Evolutionary conservation across 345 rosid genomes (phyloP), one percentile per base, ranked within the genome.

Genomic region (Ceriops zippeliana): DNA sequence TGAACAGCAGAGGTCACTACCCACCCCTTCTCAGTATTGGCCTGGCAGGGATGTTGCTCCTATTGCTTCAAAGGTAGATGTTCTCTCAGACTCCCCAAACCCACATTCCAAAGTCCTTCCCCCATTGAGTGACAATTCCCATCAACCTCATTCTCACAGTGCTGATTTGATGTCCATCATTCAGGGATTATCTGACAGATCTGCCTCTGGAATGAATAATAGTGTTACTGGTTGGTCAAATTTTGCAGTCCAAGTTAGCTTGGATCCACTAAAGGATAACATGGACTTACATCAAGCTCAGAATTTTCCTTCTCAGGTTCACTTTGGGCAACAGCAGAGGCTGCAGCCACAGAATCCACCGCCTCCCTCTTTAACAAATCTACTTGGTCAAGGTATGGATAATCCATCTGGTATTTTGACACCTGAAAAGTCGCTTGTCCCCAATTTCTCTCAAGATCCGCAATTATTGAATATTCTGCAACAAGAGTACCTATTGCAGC

Each of bases 251-350:
- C 89, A 82, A 69, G 79, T 84, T 59, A 76, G 80, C 24, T 26
- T 82, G 79, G 89, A 84, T 80, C 81, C 86, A 58, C 71, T 80
- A 64, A 81, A 83, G 79, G 91, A 84, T 75, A 88, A 89, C 74
- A 61, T 73, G 61, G 90, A 89, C 56, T 42, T 85, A 78, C 90
- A 75, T 75, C 85, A 82, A 68, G 32, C 80, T 13, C 86, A 77
- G 67, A 86, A 66, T 76, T 87, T 88, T 70, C 86, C 88, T 68
- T 71, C 85, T n/a, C 95, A 86, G 75, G 58, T 84, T 59, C 66
- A 89, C n/a, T 81, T 90, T 68, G 96, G 91, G 72, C 97, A 89
- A 73, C 90, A 83, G 73, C 93, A 83, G 73, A 88, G 87, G 71
- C 80, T 82, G 69, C 85, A 70, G 66, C 67, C 74, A 11, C 88